Evolutionary conservation across 441 rosid species (phyloP), one percentile per base, ranked within the genome.

Genomic region (Metrosideros polymorpha): DNA sequence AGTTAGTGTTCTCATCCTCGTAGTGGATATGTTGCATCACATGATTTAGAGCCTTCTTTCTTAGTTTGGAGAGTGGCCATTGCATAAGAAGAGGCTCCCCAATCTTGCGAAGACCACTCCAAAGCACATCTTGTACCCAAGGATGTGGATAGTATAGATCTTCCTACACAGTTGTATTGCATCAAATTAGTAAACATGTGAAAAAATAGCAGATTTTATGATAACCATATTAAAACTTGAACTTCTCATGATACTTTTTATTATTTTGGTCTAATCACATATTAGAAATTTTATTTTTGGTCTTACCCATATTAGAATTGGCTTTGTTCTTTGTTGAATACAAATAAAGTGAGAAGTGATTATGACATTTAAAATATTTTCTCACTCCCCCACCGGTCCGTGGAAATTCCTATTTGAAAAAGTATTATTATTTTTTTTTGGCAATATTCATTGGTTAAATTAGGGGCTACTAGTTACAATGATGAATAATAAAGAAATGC

Each of bases 11-110:
- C 83, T 87, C 86, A 51, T 87, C 88, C 85, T 87, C 88, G 24
- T 87, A 87, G 76, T 87, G 88, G 45, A 87, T 84, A 55, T 87
- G 88, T 39, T 83, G 30, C 59, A 87, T 83, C 42, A 87, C 88
- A 4, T 66, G 75, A 35, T 84, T 35, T 35, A 87, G 84, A 14
- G 88, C 88, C 43, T 76, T 87, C 45, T 87, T 54, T 53, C 88
- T 61, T 42, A 87, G 75, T 76, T 53, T 83, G 35, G 86, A 53
- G 45, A 87, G 61, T 22, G 88, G 88, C 88, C 88, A 87, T 29
- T 29, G 71, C 88, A 25, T 45, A 76, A 83, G 55, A 35, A 87
- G 71, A 25, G 88, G 88, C 82, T 87, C 88, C 30, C 71, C 84
- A 15, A 84, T 45, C 75, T 87, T 87, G 75, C 84, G 86, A 25